Percentiles rank a stretch among this genome's conserved stretches.
phyloP scores from a whole-genome alignment of 78 protist species.

The Fonticula alba region DNA sequence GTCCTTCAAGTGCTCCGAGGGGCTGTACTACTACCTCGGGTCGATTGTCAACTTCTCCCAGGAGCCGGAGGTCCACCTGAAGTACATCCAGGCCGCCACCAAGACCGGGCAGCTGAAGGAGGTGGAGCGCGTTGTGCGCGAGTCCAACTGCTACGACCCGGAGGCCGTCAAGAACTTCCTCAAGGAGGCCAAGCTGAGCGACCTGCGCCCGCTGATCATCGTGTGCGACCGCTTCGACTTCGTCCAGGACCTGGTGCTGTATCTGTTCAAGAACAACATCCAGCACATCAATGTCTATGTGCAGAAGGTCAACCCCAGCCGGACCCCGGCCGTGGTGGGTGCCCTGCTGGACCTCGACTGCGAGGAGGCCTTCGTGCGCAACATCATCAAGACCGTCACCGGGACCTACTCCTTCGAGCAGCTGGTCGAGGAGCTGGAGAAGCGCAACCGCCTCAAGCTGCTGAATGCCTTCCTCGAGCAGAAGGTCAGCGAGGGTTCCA shows the following conservation, averaged over 20 bases:
- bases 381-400: conserved; percentile 56
- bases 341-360: conserved; percentile 82
- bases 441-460: conserved; percentile 84
- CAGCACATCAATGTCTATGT: conserved; percentile 85
- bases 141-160: conserved; percentile 71
- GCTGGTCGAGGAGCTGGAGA: conserved; percentile 84
- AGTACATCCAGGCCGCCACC: conserved; percentile 94
- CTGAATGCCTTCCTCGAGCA: conserved; percentile 91
- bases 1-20: conserved; percentile 64
- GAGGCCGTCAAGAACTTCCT: conserved; percentile 79
- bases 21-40: conserved; percentile 55
- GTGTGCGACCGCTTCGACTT: conserved; percentile 92
- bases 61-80: conserved; percentile 84
- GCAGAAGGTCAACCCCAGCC: conserved; percentile 65
- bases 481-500: conserved; percentile 38
- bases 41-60: conserved; percentile 39
- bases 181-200: conserved; percentile 78
- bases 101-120: conserved; percentile 72
- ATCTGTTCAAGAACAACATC: conserved; percentile 63
- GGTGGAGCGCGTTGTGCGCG: conserved; percentile 91
- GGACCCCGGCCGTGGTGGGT: conserved; percentile 89
- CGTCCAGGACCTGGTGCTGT: conserved; percentile 85
- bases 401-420: conserved; percentile 63
- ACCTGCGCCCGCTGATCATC: conserved; percentile 90
- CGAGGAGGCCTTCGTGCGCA: conserved; percentile 73